Evolutionary conservation across 257 asterid species (phyloP).

Genomic region (Ehretia macrophylla): DNA sequence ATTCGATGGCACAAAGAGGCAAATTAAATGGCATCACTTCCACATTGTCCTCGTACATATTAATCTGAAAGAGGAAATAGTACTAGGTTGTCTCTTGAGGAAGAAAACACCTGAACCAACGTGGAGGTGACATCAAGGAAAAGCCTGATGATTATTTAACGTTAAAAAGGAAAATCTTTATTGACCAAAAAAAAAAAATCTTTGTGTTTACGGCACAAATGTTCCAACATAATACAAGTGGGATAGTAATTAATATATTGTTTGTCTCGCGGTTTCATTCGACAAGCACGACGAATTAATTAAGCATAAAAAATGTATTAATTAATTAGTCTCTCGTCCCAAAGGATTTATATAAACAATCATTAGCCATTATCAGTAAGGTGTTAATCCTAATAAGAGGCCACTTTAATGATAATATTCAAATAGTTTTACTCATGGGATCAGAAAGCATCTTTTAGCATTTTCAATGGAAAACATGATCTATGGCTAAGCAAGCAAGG

Average conservation of each 20-base stretch:
- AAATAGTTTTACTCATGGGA: too few species aligned
- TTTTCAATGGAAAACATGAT: too few species aligned
- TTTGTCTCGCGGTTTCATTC: too few species aligned
- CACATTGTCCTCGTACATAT: neutral
- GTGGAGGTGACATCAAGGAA: slow-evolving; percentile 3
- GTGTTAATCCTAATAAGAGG: slow-evolving; percentile 23
- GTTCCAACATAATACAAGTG: too few species aligned
- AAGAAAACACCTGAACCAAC: slow-evolving; percentile 1
- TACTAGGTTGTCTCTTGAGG: neutral
- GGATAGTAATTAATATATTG: too few species aligned
- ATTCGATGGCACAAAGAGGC: neutral
- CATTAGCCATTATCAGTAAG: neutral
- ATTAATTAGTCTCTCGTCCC: neutral
- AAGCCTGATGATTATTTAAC: neutral
- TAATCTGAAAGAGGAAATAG: neutral
- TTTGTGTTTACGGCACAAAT: too few species aligned
- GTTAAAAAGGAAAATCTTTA: too few species aligned
- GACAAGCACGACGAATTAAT: too few species aligned
- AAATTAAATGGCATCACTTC: neutral
- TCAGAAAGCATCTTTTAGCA: too few species aligned
- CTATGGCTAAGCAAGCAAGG: too few species aligned
- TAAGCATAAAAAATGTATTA: neutral
- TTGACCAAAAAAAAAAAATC: too few species aligned
- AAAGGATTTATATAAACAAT: neutral
- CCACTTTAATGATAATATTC: slow-evolving; percentile 1